A percentile compares a stretch with the other conserved stretches of the same genome.
phyloP scores from a whole-genome alignment of 768 basidiomycete species.

The Russula sp. region DNA sequence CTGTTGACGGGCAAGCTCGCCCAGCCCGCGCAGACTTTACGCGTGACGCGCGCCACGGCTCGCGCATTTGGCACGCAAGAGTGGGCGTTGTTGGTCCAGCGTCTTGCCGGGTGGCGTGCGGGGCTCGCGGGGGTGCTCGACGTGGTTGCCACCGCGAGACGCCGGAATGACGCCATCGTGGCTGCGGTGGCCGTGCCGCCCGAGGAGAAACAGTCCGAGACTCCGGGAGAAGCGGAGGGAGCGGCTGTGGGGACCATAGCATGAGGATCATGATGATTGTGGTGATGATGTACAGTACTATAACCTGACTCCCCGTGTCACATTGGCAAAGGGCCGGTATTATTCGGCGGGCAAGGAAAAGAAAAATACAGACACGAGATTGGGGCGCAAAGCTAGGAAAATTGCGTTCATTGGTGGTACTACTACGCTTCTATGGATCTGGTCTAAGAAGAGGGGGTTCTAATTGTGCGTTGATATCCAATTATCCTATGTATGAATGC shows the following conservation, averaged over 20 bases:
- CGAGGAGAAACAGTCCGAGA: slow-evolving; percentile 2
- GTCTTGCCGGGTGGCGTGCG: slow-evolving; percentile 70
- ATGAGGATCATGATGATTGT: no score
- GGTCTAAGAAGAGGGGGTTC: not conserved
- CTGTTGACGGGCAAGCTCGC: slow-evolving; percentile 79
- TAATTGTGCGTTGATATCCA: slow-evolving; percentile 1
- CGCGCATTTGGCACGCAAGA: slow-evolving; percentile 71
- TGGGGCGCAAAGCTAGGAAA: not conserved
- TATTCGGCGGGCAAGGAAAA: not conserved
- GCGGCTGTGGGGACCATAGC: slow-evolving; percentile 7
- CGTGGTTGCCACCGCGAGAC: slow-evolving; percentile 53
- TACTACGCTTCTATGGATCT: not conserved
- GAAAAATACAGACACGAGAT: not conserved
- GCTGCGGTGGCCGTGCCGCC: slow-evolving; percentile 16
- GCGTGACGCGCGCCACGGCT: slow-evolving; percentile 64
- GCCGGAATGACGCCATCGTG: slow-evolving; percentile 26
- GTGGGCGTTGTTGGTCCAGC: slow-evolving; percentile 72
- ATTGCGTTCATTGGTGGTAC: not conserved
- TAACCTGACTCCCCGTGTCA: no score
- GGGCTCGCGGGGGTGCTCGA: slow-evolving; percentile 64
- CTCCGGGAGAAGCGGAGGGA: not conserved
- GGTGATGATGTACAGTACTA: not conserved
- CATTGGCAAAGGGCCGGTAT: no score
- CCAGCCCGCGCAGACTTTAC: slow-evolving; percentile 66
- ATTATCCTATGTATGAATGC: not conserved